Conservation (phyloP, 202 grass and related monocot genomes). For the Zoysia matrella region DNA sequence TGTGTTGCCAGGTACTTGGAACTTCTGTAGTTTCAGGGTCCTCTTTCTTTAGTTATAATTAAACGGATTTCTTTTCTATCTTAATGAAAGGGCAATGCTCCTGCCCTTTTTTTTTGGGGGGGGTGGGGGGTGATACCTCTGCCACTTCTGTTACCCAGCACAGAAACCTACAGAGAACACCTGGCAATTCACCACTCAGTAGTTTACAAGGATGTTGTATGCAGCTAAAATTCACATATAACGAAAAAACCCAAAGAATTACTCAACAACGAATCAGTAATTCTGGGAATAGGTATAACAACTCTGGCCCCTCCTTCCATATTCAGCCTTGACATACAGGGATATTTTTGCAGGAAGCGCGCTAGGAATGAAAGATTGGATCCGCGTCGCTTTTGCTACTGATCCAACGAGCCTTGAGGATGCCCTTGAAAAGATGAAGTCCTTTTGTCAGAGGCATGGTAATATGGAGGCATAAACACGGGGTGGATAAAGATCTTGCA, state of each 20-base stretch:
- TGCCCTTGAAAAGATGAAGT: constrained; percentile 67
- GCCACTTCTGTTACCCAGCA: neutral
- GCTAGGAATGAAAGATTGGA: constrained; percentile 69
- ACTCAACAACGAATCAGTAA: too few species aligned
- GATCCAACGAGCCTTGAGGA: constrained; percentile 53
- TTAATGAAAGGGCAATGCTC: too few species aligned
- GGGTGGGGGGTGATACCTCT: too few species aligned
- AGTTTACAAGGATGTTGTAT: neutral
- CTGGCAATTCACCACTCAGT: neutral
- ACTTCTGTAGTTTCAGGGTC: neutral
- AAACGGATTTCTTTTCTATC: neutral
- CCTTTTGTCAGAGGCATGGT: constrained; percentile 65
- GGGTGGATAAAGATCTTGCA: constrained; percentile 5
- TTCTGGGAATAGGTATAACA: neutral
- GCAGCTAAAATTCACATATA: neutral
- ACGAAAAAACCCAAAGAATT: too few species aligned
- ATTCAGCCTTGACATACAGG: neutral
- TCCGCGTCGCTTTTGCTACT: constrained; percentile 64
- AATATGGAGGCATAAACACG: constrained; percentile 35
- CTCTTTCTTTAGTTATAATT: neutral
- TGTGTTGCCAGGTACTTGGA: constrained; percentile 51
- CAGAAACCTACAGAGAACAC: neutral
- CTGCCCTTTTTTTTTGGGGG: too few species aligned
- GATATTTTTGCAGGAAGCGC: constrained; percentile 53
- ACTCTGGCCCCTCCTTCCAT: neutral